Evolutionary conservation across 2,329 filamentous ascomycete species (phyloP).

Genomic region (Fusarium albosuccineum): DNA sequence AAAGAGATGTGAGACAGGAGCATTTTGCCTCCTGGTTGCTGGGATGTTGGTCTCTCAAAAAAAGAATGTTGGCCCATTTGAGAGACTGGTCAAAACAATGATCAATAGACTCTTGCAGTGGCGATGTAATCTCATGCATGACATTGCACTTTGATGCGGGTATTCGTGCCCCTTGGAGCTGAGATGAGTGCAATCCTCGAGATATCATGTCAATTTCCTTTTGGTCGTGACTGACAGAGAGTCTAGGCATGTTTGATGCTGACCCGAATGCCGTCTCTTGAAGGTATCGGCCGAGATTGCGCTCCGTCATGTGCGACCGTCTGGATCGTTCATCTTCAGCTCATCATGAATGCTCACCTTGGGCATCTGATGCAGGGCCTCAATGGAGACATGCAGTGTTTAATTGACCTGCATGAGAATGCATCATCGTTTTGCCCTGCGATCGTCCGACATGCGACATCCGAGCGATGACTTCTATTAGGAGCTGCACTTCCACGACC

Average conservation of each 20-base stretch:
- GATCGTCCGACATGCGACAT: conserved; percentile 3
- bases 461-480: background rate
- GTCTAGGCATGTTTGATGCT: background rate
- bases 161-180: background rate
- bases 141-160: conserved; percentile 2
- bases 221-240: background rate
- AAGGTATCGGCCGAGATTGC: background rate
- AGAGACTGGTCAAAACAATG: conserved; percentile 26
- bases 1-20: conserved; percentile 19
- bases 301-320: too few species aligned
- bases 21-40: conserved; percentile 22
- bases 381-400: background rate
- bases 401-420: conserved; percentile 2
- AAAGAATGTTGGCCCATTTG: conserved; percentile 22
- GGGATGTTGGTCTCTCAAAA: conserved; percentile 14
- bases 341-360: background rate
- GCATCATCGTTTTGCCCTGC: background rate
- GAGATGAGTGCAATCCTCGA: background rate
- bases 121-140: conserved; percentile 1
- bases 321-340: background rate
- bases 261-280: too few species aligned
- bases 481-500: background rate
- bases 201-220: background rate
- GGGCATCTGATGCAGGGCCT: background rate
- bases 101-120: conserved; percentile 11